Evolutionary conservation across 2,329 filamentous ascomycete genomes (phyloP), one percentile per base, ranked within the genome.

Genomic region (Aspergillus bombycis): DNA sequence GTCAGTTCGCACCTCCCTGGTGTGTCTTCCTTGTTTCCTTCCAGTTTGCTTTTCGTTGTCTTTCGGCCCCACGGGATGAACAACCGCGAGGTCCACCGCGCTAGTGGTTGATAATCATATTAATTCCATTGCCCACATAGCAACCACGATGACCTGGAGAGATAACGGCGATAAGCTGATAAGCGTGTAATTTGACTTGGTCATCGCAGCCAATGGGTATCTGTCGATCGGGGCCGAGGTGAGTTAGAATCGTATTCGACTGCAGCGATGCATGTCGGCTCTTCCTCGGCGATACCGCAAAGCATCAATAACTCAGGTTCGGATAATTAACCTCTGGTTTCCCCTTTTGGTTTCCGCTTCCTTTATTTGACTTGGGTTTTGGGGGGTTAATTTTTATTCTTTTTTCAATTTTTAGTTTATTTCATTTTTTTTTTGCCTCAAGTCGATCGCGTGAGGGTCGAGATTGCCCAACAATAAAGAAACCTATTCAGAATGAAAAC

Each of bases 131-230:
- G 52, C 50, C 52, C 46, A 57, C 61, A 59, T 50, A 53, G 48
- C 53, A 62, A 57, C 61, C 45, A 65, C 43, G 48, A 57, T 58
- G 59, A 30, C 43, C 52, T 28, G 30, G 53, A 62, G 69, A 71
- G 69, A 71, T 68, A 66, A 68, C 56, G 56, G n/a, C 66, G 70
- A 73, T 72, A 74, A 71, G 66, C 61, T 55, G 64, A 65, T 59
- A 64, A 68, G 67, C 61, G 60, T 66, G 71, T 74, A 69, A 74
- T 74, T 72, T 64, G 65, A 67, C 70, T 62, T 73, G 69, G 72
- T 74, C 71, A 74, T 72, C 62, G 56, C 19, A 56, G 56, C 52
- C 45, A 60, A 61, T 64, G n/a, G 59, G 41, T 34, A 45, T 54
- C 57, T 61, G 60, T 46, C 57, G 36, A 62, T 57, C 56, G 50